Evolutionary conservation across 441 rosid species (phyloP), one percentile per base, ranked within the genome.

Genomic region (Adansonia grandidieri): DNA sequence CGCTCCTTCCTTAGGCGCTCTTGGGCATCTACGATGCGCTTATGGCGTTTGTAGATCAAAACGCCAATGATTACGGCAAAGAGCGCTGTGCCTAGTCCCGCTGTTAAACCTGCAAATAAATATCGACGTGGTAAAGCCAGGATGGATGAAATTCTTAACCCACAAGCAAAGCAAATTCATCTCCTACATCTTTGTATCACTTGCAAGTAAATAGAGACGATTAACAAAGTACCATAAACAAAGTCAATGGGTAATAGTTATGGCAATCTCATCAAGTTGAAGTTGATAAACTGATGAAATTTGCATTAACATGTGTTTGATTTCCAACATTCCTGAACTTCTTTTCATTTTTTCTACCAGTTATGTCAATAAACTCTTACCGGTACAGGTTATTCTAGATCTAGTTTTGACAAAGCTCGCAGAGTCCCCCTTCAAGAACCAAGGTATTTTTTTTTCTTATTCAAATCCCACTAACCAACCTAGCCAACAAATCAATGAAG

Each of bases 1-100:
- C 90, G 87, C 42, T 81, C 88, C 74, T 51, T 85, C 9, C 76
- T 69, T 5, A 85, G 60, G 19, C 85, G 81, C 17, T 80, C 84
- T 73, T 66, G 82, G 1, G 87, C 86, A 50, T 84, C 83, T 65
- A 76, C 66, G 54, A 80, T 82, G 42, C 79, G 83, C 42, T 42
- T 78, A 6, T 85, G 85, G 2, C 88, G 89, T 73, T 28, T 83
- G 80, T 77, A 87, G 53, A 86, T 47, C 1, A 85, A 20, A 50
- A 82, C 11, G 37, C 76, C 81, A 1, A 82, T 73, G 61, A 40
- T 37, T 7, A 77, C 71, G 0, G 8, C 78, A 5, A 82, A 3
- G 5, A 90, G 64, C 4, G 72, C 40, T 2, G 57, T 82, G 1
- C 80, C 85, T 6, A 83, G 68, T 19, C 85, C 86, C 6, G 80